Percentiles rank a stretch among this genome's conserved stretches.
phyloP scores from a whole-genome alignment of 2,329 filamentous ascomycete genomes.

The Cladosporium sphaerospermum region DNA sequence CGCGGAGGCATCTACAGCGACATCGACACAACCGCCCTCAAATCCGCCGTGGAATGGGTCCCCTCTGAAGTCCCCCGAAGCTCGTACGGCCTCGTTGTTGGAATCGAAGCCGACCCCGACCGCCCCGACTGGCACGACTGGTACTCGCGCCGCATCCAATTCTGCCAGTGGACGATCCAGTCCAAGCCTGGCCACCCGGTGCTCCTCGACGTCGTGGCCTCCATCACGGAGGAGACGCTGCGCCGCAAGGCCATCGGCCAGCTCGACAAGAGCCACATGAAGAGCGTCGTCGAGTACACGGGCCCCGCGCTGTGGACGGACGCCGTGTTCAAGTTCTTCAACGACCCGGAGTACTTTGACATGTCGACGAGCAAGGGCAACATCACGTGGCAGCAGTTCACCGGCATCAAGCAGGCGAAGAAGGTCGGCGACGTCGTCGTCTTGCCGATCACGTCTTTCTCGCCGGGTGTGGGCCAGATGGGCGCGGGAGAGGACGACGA shows the following conservation, averaged over 20 bases:
- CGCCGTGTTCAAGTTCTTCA: conserved; percentile 85
- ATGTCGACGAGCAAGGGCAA: conserved; percentile 63
- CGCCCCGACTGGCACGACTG: conserved; percentile 86
- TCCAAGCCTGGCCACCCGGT: conserved; percentile 90
- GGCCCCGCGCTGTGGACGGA: conserved; percentile 95
- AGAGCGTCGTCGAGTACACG: conserved; percentile 85
- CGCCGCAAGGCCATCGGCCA: conserved; percentile 62
- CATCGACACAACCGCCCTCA: conserved; percentile 84
- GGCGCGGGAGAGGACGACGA: conserved; percentile 80
- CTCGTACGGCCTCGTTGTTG: conserved; percentile 78
- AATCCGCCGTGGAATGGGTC: conserved; percentile 81
- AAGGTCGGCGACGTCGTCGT: conserved; percentile 91
- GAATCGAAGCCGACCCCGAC: conserved; percentile 94
- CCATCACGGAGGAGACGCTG: conserved; percentile 78
- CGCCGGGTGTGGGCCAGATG: conserved; percentile 90
- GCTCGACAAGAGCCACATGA: conserved; percentile 55
- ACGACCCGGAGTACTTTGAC: conserved; percentile 82
- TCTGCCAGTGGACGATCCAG: conserved; percentile 99
- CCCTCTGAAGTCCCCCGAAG: conserved; percentile 69
- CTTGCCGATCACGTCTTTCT: conserved; percentile 94
- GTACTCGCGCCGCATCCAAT: conserved; percentile 95
- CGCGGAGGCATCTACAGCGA: conserved; percentile 71
- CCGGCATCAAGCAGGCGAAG: conserved; percentile 73
- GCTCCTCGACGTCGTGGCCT: conserved; percentile 76
- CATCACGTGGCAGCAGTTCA: conserved; percentile 84